A percentile compares a stretch with the other conserved stretches of the same genome.
Conservation (phyloP, 2,329 filamentous ascomycete species). For the Sporothrix variecibatus region DNA sequence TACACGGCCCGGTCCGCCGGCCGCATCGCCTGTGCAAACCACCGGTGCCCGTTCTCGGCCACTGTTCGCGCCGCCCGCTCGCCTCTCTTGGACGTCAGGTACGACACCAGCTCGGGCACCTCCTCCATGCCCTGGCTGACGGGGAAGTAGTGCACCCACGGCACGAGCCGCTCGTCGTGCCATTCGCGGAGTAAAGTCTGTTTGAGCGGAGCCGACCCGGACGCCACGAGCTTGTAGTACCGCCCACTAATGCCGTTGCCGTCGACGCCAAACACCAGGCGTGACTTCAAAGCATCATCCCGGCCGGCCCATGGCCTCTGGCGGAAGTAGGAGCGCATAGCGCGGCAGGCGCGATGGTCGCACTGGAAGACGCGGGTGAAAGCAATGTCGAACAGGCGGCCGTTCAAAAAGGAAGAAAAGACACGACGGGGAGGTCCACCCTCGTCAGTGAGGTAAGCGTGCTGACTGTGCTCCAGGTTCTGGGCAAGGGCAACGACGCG, state of each 20-base stretch:
- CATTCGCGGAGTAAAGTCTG: slow-evolving; percentile 57
- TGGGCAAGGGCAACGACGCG: slow-evolving; percentile 45
- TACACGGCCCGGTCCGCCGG: slow-evolving; percentile 23
- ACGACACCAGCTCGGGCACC: slow-evolving; percentile 53
- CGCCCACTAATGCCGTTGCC: slow-evolving; percentile 59
- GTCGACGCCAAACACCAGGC: slow-evolving; percentile 55
- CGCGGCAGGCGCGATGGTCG: slow-evolving; percentile 33
- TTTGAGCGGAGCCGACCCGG: slow-evolving; percentile 51
- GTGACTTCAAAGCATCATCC: slow-evolving; percentile 41
- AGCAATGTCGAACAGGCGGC: slow-evolving; percentile 35
- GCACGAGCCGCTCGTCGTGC: slow-evolving; percentile 58
- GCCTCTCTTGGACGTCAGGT: slow-evolving; percentile 44
- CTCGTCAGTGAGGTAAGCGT: slow-evolving; percentile 40
- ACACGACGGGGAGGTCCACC: slow-evolving; percentile 30
- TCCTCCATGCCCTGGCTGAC: slow-evolving; percentile 53
- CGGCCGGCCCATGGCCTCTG: slow-evolving; percentile 32
- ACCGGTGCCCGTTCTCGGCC: slow-evolving; percentile 19
- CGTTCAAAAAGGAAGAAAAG: slow-evolving; percentile 40
- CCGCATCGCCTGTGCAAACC: slow-evolving; percentile 17
- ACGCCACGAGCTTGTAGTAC: slow-evolving; percentile 53
- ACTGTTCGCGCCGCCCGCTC: slow-evolving; percentile 7
- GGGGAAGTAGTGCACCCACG: slow-evolving; percentile 61
- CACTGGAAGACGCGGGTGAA: slow-evolving; percentile 49
- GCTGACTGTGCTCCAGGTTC: slow-evolving; percentile 34
- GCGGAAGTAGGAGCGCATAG: slow-evolving; percentile 30